Evolutionary conservation across 1,284 basidiomycete species (phyloP), one percentile per base, ranked within the genome.

Genomic region (Heliocybe sulcata): DNA sequence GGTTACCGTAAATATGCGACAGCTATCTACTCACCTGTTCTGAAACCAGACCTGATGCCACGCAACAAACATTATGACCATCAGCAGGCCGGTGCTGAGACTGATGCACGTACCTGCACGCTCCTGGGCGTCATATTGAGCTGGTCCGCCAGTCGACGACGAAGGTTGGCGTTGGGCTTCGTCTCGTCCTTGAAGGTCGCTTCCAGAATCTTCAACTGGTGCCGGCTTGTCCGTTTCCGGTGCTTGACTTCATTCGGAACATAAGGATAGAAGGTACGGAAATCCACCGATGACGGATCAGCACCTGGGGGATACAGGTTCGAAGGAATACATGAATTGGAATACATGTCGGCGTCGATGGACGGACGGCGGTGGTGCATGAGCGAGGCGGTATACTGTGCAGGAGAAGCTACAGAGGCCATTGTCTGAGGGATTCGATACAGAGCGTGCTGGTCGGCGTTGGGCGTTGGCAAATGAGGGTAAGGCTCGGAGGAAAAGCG

Each of bases 81-180:
- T 14, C 52, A 42, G 29, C 12, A 29, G 22, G 6, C 6, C 20
- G 14, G 9, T 45, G 35, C 4, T 45, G 14, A 55, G 16, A 20
- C 38, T 20, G n/a, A 61, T 52, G 42, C 54, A 71, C 83, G 64
- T 59, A 95, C 94, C 80, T 98, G 94, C 1, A 98, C 91, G 45
- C 92, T 92, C 57, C 94, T 77, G 23, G 92, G 84, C 20, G 90
- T 92, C 93, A 98, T 98, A 59, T 86, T 87, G 51, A 97, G 81
- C 71, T 92, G 79, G 8, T 77, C 73, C 0, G 93, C 89, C 51
- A 98, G 81, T 60, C 82, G 76, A 66, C 90, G 90, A 60, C 94
- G 81, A 48, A 90, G 73, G 14, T 79, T 74, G 53, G 87, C 89
- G 69, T 94, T 93, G 16, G 94, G 94, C 68, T 97, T 96, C 48